phyloP scores from a whole-genome alignment of 2,329 filamentous ascomycete species.

The Phaeophleospora eucalypticola region DNA sequence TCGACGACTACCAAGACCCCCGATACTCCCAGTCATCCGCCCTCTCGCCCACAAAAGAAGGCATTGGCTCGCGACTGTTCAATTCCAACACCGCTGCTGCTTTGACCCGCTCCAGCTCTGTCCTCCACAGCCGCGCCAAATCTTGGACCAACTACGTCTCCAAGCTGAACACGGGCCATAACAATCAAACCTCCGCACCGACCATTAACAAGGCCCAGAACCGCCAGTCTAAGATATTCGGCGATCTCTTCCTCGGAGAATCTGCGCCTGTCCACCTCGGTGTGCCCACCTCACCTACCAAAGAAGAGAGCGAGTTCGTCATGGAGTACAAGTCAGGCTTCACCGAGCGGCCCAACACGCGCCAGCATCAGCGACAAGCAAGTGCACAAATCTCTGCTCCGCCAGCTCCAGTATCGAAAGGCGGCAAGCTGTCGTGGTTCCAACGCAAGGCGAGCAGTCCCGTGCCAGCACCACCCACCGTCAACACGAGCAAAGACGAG shows the following conservation, averaged over 20 bases:
- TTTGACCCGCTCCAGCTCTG: slow-evolving; percentile 26
- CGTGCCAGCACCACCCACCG: slow-evolving; percentile 7
- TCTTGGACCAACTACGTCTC: slow-evolving; percentile 30
- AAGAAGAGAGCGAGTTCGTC: slow-evolving; percentile 31
- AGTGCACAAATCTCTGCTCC: slow-evolving; percentile 7
- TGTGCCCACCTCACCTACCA: slow-evolving; percentile 25
- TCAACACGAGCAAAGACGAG: slow-evolving; percentile 39
- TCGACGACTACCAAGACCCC: slow-evolving; percentile 16
- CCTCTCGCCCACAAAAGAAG: slow-evolving; percentile 19
- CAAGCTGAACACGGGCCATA: slow-evolving; percentile 22
- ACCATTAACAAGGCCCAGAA: slow-evolving; percentile 8
- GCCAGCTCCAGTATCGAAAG: not conserved
- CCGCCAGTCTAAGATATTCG: slow-evolving; percentile 24
- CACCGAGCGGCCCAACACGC: slow-evolving; percentile 27
- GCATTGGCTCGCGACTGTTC: slow-evolving; percentile 25
- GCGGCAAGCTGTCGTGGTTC: slow-evolving; percentile 30
- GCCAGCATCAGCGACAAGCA: slow-evolving; percentile 13
- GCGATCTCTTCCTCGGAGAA: slow-evolving; percentile 32
- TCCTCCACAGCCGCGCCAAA: slow-evolving; percentile 30
- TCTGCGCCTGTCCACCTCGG: slow-evolving; percentile 33
- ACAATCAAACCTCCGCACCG: not conserved
- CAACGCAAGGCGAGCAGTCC: slow-evolving; percentile 22
- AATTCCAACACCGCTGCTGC: slow-evolving; percentile 28
- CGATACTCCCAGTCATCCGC: slow-evolving; percentile 10
- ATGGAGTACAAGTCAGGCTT: slow-evolving; percentile 35